Percentiles rank a stretch among this genome's conserved stretches.
These are phyloP conservation scores for Solanum hybrid DNA, from an alignment of 305 asterid species.

Conservation along the genomic window DNA sequence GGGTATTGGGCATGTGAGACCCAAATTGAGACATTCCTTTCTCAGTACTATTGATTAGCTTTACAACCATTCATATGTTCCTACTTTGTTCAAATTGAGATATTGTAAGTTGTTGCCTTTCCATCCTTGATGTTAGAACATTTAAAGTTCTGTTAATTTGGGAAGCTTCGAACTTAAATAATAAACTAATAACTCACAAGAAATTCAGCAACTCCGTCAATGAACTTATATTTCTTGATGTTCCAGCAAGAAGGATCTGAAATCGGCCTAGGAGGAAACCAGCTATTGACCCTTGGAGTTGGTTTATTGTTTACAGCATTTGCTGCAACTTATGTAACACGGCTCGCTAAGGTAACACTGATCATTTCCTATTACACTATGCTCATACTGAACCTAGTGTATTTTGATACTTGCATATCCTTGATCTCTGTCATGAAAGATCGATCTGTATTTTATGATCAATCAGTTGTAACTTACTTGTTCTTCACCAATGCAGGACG, in stretches of 20 bases:
- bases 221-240: neutral
- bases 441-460: neutral
- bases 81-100: neutral
- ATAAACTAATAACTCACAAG: neutral
- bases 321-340: conserved; percentile 78
- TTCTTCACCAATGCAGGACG: conserved; percentile 47
- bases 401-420: neutral
- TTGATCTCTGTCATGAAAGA: neutral
- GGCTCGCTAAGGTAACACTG: conserved; percentile 67
- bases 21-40: neutral
- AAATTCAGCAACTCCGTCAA: neutral
- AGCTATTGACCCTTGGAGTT: conserved; percentile 66
- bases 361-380: neutral
- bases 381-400: neutral
- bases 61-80: neutral
- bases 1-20: neutral
- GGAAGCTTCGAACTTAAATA: neutral
- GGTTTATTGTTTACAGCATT: conserved; percentile 76
- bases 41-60: neutral
- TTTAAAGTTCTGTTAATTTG: neutral
- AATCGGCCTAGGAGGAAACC: conserved; percentile 33
- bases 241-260: conserved; percentile 83
- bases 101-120: neutral
- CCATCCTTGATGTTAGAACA: neutral
- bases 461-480: neutral